Conservation (phyloP, 2,329 filamentous ascomycete species). For the Colletotrichum tamarilloi region DNA sequence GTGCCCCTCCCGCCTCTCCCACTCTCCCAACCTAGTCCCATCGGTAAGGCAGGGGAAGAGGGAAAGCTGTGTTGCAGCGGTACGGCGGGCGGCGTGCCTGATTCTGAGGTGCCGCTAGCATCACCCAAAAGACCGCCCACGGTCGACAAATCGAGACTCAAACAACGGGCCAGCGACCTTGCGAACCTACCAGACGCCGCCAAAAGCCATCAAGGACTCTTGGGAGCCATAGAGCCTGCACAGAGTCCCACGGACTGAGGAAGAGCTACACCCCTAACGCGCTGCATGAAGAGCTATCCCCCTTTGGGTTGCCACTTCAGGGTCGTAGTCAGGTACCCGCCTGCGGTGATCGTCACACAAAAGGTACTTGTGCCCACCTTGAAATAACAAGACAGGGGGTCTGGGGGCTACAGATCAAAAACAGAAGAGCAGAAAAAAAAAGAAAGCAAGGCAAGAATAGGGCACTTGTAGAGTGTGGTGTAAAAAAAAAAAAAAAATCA, state of each 20-base stretch:
- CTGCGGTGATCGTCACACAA: conserved; percentile 33
- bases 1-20: conserved; percentile 24
- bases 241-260: conserved; percentile 23
- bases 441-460: conserved; percentile 12
- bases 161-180: conserved; percentile 28
- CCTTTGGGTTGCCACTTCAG: conserved; percentile 14
- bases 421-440: neutral
- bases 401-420: conserved; percentile 9
- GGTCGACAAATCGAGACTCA: conserved; percentile 21
- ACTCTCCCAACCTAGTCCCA: conserved; percentile 13
- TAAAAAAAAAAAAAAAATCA: neutral
- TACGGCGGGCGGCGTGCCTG: conserved; percentile 13
- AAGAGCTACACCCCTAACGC: conserved; percentile 23
- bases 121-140: conserved; percentile 18
- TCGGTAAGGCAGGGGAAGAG: neutral
- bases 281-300: conserved; percentile 30
- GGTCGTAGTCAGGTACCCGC: conserved; percentile 31
- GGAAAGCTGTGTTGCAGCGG: neutral
- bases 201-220: conserved; percentile 15
- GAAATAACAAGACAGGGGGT: conserved; percentile 10
- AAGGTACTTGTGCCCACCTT: conserved; percentile 25
- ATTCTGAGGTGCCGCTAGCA: conserved; percentile 30
- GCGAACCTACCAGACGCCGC: conserved; percentile 25
- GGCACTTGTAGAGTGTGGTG: too few species aligned
- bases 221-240: neutral